Conservation (phyloP, 371 early-diverging fungal species). For the Mortierella sp. region DNA sequence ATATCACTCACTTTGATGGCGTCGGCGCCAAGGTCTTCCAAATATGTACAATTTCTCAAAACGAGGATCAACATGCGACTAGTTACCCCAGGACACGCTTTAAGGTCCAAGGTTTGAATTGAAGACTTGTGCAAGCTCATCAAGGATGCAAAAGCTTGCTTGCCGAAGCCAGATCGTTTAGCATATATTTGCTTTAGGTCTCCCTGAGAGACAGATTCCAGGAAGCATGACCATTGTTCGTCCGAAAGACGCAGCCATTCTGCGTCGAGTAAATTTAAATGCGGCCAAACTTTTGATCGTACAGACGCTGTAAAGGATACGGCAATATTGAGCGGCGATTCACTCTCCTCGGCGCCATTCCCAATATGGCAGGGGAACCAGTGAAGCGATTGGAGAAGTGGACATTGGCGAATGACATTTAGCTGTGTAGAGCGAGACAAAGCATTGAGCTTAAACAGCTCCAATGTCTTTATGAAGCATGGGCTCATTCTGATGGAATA, state of each 20-base stretch:
- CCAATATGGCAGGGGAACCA: neutral
- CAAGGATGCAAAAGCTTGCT: neutral
- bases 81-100: neutral
- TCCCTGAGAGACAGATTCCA: neutral
- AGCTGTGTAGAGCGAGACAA: neutral
- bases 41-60: neutral
- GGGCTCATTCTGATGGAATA: neutral
- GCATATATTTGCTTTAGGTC: neutral
- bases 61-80: neutral
- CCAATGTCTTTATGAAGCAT: conserved; percentile 2
- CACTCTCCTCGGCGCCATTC: neutral
- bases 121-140: neutral
- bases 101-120: neutral
- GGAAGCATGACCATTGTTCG: neutral
- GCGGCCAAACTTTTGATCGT: neutral
- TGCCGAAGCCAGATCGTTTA: neutral
- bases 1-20: neutral
- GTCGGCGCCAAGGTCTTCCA: neutral
- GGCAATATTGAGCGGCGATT: neutral
- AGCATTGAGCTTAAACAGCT: neutral
- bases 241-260: neutral
- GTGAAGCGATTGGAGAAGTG: neutral
- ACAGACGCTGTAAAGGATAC: conserved; percentile 3
- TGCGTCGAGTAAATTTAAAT: neutral
- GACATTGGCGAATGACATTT: neutral